A percentile compares a stretch with the other conserved stretches of the same genome.
These are phyloP conservation scores for Oehlia diaphana DNA, from an alignment of 192 early-diverging fungal genomes.

Conservation along the genomic window DNA sequence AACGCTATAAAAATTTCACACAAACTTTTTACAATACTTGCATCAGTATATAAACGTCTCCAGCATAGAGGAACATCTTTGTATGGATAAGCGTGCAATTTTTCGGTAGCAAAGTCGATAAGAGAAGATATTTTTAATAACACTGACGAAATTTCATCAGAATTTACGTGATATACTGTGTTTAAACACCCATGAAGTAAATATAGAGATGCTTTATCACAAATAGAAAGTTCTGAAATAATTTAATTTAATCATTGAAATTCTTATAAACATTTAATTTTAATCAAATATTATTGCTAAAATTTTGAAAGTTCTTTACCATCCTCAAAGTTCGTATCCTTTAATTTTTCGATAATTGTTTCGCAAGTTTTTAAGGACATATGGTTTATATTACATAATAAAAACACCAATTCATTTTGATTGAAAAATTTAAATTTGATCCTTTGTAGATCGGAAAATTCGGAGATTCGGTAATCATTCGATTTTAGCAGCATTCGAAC, in stretches of 20 bases:
- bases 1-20: slow-evolving; percentile 25
- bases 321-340: not conserved
- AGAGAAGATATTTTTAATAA: slow-evolving; percentile 28
- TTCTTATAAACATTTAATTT: not conserved
- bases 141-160: not conserved
- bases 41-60: slow-evolving; percentile 52
- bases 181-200: slow-evolving; percentile 7
- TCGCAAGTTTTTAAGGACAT: not conserved
- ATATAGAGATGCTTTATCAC: slow-evolving; percentile 10
- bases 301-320: not conserved
- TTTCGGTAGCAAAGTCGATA: slow-evolving; percentile 38
- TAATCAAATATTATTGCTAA: not conserved
- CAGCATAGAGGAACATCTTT: slow-evolving; percentile 52
- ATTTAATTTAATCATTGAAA: not conserved
- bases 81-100: slow-evolving; percentile 46
- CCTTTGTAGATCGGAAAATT: too few relatives aligned
- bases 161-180: not conserved
- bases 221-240: not conserved
- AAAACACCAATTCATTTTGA: too few relatives aligned
- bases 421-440: too few relatives aligned
- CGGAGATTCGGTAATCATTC: too few relatives aligned
- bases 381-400: too few relatives aligned
- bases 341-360: not conserved
- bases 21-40: slow-evolving; percentile 40
- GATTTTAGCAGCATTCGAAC: too few relatives aligned